Evolutionary conservation across 768 basidiomycete species (phyloP).

Genomic region (Kwoniella heveanensis): DNA sequence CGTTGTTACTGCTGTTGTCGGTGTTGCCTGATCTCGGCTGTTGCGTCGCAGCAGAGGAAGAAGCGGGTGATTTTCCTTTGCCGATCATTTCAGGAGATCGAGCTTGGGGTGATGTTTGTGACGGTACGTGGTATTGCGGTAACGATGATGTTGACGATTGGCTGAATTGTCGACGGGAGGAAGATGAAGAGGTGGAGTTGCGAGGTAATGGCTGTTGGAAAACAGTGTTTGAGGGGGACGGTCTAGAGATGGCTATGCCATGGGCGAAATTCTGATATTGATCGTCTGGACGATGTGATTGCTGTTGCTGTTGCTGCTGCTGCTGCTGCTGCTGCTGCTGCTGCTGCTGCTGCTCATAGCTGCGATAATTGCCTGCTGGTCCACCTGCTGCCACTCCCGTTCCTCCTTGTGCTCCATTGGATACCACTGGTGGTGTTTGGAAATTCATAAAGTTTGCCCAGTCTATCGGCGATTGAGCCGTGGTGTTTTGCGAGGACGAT

Average conservation of each 20-base stretch:
- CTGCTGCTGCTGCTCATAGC: conserved; percentile 1
- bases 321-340: conserved; percentile 4
- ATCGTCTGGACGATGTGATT: not conserved
- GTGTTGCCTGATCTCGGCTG: not conserved
- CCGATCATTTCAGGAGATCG: conserved; percentile 12
- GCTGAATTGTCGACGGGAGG: conserved; percentile 23
- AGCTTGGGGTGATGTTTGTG: conserved; percentile 19
- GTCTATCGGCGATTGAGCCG: conserved; percentile 41
- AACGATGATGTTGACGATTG: conserved; percentile 8
- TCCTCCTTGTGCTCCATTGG: too few relatives aligned
- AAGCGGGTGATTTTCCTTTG: conserved; percentile 27
- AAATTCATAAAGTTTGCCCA: conserved; percentile 48
- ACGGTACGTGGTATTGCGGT: conserved; percentile 12
- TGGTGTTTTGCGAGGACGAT: conserved; percentile 1
- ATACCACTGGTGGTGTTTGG: conserved; percentile 46
- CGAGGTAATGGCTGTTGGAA: conserved; percentile 29
- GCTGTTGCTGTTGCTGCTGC: not conserved
- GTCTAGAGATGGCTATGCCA: conserved; percentile 34
- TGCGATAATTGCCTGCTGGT: not conserved
- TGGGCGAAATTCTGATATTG: conserved; percentile 41
- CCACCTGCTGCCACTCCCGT: not conserved
- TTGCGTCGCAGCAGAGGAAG: not conserved
- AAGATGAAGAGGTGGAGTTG: conserved; percentile 14
- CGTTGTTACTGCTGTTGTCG: conserved; percentile 23
- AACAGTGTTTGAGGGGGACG: conserved; percentile 13